phyloP scores from a whole-genome alignment of 495 filamentous ascomycete genomes.

The Hypoxylon cercidicola region DNA sequence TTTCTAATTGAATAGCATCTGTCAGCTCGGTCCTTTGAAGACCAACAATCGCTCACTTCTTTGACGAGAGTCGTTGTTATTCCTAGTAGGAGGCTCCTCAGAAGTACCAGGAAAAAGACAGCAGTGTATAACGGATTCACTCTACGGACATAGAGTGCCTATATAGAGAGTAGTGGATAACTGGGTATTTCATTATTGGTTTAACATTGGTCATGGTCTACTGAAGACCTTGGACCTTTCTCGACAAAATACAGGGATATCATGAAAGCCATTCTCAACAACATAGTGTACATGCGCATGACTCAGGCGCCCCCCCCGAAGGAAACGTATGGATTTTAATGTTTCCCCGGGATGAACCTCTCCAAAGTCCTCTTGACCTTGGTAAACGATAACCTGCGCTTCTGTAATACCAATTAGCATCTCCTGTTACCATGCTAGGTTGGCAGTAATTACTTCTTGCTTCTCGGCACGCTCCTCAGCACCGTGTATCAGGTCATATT shows the following conservation, averaged over 20 bases:
- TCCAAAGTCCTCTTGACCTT: conserved; percentile 43
- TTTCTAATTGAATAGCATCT: too few relatives aligned
- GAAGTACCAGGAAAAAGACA: too few relatives aligned
- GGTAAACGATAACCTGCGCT: conserved; percentile 19
- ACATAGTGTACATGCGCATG: conserved; percentile 16
- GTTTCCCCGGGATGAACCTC: conserved; percentile 38
- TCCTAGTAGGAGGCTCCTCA: too few relatives aligned
- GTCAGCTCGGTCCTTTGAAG: too few relatives aligned
- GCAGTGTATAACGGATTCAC: neutral
- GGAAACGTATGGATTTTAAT: conserved; percentile 26
- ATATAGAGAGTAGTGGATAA: conserved; percentile 5
- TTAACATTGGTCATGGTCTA: neutral
- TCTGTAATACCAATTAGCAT: conserved; percentile 26
- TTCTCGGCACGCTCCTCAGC: conserved; percentile 39
- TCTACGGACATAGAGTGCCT: neutral
- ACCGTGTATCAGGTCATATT: conserved; percentile 46
- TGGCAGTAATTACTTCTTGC: conserved; percentile 35
- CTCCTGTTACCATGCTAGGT: neutral
- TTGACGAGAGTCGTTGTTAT: too few relatives aligned
- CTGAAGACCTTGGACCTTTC: neutral
- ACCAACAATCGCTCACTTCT: too few relatives aligned
- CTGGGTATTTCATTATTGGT: neutral
- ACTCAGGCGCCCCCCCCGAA: neutral
- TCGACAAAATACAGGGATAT: conserved; percentile 17
- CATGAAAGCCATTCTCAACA: conserved; percentile 12